phyloP scores from a whole-genome alignment of 2,329 filamentous ascomycete species.

The Cladosporium sp. region DNA sequence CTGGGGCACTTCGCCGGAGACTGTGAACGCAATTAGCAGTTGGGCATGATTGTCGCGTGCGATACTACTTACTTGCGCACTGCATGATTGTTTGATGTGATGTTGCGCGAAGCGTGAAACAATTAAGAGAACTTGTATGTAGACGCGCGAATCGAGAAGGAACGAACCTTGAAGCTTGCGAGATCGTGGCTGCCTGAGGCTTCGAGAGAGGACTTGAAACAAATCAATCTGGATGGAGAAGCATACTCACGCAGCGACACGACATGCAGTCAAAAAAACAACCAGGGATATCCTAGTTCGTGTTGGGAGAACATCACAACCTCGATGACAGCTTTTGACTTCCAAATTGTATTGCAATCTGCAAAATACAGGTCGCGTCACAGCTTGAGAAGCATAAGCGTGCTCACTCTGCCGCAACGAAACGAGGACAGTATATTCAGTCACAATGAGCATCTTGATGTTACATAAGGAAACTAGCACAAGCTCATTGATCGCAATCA shows the following conservation, averaged over 20 bases:
- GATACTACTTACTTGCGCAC: slow-evolving; percentile 41
- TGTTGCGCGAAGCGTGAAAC: not conserved
- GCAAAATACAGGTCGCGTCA: not conserved
- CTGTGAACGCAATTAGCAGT: slow-evolving; percentile 50
- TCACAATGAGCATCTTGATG: not conserved
- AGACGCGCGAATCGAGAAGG: not conserved
- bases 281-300: not conserved
- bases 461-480: not conserved
- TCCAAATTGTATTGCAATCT: not conserved
- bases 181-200: not conserved
- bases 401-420: not conserved
- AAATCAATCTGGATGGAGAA: not conserved
- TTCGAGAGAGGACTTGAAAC: not conserved
- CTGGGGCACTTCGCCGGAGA: slow-evolving; percentile 95
- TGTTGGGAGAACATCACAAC: not conserved
- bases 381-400: not conserved
- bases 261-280: not conserved
- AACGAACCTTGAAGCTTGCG: not conserved
- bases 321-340: not conserved
- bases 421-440: not conserved
- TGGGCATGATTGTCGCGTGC: not conserved
- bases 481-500: not conserved
- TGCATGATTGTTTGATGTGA: slow-evolving; percentile 34
- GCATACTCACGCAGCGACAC: not conserved
- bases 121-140: not conserved